Percentiles rank a stretch among this genome's conserved stretches.
These are phyloP conservation scores for Tuber magnatum DNA, from an alignment of 495 filamentous ascomycete genomes.

Conservation along the genomic window DNA sequence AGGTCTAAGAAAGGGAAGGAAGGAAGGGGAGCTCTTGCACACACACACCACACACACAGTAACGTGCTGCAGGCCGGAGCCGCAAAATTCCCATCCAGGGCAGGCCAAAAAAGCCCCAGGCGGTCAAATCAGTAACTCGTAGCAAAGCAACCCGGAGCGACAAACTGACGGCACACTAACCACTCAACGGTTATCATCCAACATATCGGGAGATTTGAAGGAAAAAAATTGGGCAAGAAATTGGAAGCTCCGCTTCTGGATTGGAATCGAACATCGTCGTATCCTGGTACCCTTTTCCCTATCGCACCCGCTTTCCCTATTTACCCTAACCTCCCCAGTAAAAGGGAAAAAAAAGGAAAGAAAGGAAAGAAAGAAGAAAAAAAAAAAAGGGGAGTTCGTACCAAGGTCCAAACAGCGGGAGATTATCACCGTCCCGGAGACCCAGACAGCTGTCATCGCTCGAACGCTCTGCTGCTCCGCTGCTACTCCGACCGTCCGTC, in stretches of 20 bases:
- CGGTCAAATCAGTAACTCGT: background rate
- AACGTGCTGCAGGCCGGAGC: background rate
- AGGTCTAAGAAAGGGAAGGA: background rate
- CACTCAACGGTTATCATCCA: background rate
- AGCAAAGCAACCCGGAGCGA: slow-evolving; percentile 1
- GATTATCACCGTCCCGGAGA: slow-evolving; percentile 25
- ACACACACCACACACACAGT: background rate
- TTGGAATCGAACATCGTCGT: background rate
- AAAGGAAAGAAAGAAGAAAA: background rate
- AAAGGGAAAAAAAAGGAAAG: background rate
- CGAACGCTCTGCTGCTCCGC: slow-evolving; percentile 1
- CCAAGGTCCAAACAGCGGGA: slow-evolving; percentile 35
- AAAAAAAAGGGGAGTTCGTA: slow-evolving; percentile 14
- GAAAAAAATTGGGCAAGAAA: background rate
- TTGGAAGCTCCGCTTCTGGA: background rate
- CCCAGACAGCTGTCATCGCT: slow-evolving; percentile 37
- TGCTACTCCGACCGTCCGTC: background rate
- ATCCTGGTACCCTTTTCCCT: background rate
- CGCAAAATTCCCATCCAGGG: background rate
- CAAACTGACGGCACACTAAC: slow-evolving; percentile 1
- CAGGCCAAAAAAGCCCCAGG: background rate
- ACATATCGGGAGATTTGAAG: background rate
- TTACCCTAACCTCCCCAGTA: background rate
- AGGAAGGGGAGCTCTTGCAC: background rate
- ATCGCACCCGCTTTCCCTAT: background rate